Evolutionary conservation across 352 stramenopile genomes (phyloP), one percentile per base, ranked within the genome.

Genomic region (Globisporangium recalcitrans): DNA sequence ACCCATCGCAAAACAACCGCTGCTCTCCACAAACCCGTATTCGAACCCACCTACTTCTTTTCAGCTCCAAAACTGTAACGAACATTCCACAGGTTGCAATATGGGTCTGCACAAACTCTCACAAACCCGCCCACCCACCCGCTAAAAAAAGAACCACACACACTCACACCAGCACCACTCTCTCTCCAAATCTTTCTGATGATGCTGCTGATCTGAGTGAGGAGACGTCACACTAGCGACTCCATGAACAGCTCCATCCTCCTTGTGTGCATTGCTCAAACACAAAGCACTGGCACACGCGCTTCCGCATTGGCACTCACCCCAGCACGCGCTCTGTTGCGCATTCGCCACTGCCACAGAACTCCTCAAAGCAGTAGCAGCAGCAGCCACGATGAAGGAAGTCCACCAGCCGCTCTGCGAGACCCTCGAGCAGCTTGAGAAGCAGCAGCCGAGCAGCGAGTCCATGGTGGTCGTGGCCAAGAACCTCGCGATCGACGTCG

Each of bases 401-500:
- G 29, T 38, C 27, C 46, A 62, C 57, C 22, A 53, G 38, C 38
- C 38, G 38, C 38, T 46, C 38, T 16, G 16, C 38, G 38, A 46
- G 38, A 46, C 38, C 14, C 38, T 46, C 16, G 38, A 46, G 38
- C 38, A 46, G 38, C 5, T 46, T 6, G 38, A 46, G 38, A 46
- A 46, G n/a, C 69, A 69, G n/a, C 47, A 62, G 24, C 64, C 52
- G 34, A 60, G 31, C 16, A 27, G 27, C 42, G 59, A 47, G 51
- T 56, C 64, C 36, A 21, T 47, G 40, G 7, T 14, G 14, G 64
- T 72, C 44, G 56, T 94, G 0, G 73, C 70, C 47, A 80, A 83
- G 58, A 31, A 61, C 19, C 77, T 95, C 55, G 74, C 65, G 14
- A 70, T 72, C 4, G 86, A 95, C 65, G 31, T 87, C n/a, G 72